Conservation (phyloP, 2,329 filamentous ascomycete species). For the Xylariaceae sp. region DNA sequence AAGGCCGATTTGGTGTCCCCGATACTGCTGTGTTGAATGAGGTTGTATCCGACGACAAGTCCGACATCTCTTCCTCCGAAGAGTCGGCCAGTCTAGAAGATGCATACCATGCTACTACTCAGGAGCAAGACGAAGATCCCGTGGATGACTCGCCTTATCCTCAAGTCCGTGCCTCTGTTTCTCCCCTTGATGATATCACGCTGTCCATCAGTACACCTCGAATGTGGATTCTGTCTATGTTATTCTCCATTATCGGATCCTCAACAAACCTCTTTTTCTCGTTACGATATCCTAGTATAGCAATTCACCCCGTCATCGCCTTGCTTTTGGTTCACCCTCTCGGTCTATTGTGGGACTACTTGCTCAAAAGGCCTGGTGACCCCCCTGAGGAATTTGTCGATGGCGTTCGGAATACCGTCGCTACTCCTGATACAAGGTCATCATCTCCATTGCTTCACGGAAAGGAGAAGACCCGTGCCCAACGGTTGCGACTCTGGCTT, state of each 20-base stretch:
- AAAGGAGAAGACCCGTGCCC: slow-evolving; percentile 30
- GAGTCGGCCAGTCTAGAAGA: slow-evolving; percentile 30
- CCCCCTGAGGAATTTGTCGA: slow-evolving; percentile 52
- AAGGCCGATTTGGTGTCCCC: slow-evolving; percentile 48
- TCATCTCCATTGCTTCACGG: slow-evolving; percentile 4
- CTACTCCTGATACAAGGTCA: slow-evolving; percentile 10
- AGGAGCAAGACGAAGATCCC: slow-evolving; percentile 43
- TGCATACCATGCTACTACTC: slow-evolving; percentile 30
- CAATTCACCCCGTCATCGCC: slow-evolving; percentile 83
- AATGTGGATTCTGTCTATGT: slow-evolving; percentile 76
- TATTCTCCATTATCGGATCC: slow-evolving; percentile 76
- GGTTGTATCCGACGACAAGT: slow-evolving; percentile 40
- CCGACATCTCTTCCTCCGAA: slow-evolving; percentile 26
- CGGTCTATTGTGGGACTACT: slow-evolving; percentile 70
- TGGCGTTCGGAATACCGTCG: slow-evolving; percentile 37
- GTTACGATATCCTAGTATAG: slow-evolving; percentile 82
- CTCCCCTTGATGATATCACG: slow-evolving; percentile 66
- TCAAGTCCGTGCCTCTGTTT: slow-evolving; percentile 73
- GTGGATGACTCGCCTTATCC: slow-evolving; percentile 70
- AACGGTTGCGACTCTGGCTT: slow-evolving; percentile 63
- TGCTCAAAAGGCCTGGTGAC: slow-evolving; percentile 57
- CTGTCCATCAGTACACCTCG: slow-evolving; percentile 83
- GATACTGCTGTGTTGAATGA: slow-evolving; percentile 44
- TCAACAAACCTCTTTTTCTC: slow-evolving; percentile 87
- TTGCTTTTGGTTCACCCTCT: slow-evolving; percentile 79